Evolutionary conservation across 768 basidiomycete species (phyloP).

Genomic region (Macrolepiota albuminosa): DNA sequence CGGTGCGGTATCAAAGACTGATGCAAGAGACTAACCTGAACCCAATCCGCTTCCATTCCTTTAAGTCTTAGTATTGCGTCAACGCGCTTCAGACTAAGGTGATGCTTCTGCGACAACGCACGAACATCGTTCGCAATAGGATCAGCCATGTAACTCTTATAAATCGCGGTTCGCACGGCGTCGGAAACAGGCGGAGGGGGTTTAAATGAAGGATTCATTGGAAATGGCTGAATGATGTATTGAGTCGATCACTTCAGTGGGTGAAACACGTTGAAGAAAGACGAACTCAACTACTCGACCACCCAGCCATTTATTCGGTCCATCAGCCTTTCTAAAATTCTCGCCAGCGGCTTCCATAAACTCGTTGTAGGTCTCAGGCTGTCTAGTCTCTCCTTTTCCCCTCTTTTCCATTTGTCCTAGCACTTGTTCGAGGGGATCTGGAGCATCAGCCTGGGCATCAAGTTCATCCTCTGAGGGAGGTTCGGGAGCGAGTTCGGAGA

Average conservation of each 20-base stretch:
- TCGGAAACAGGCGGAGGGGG: slow-evolving; percentile 78
- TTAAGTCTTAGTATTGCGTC: slow-evolving; percentile 83
- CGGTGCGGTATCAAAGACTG: slow-evolving; percentile 12
- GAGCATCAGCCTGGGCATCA: slow-evolving; percentile 5
- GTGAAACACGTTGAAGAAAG: slow-evolving; percentile 12
- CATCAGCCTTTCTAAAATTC: slow-evolving; percentile 36
- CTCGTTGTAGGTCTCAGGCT: slow-evolving; percentile 28
- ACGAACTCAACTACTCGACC: slow-evolving; percentile 46
- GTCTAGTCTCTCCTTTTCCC: slow-evolving; percentile 3
- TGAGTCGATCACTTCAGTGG: slow-evolving; percentile 8
- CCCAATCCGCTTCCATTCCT: slow-evolving; percentile 66
- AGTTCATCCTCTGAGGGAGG: slow-evolving; percentile 20
- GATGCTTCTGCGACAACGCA: slow-evolving; percentile 53
- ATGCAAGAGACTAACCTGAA: slow-evolving; percentile 49
- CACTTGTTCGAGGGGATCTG: slow-evolving; percentile 8
- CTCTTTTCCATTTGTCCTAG: slow-evolving; percentile 6
- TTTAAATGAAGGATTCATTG: slow-evolving; percentile 78
- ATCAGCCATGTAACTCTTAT: slow-evolving; percentile 53
- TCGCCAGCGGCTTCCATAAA: slow-evolving; percentile 40
- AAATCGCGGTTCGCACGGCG: slow-evolving; percentile 50
- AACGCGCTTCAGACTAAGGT: slow-evolving; percentile 71
- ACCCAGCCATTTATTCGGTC: slow-evolving; percentile 61
- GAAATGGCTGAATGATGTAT: slow-evolving; percentile 63
- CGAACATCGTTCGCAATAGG: slow-evolving; percentile 54
- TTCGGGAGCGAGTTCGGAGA: slow-evolving; percentile 21